A percentile compares a stretch with the other conserved stretches of the same genome.
Evolutionary conservation across 805 yeast genomes (phyloP).

Genomic region (Lipomyces lipofer): DNA sequence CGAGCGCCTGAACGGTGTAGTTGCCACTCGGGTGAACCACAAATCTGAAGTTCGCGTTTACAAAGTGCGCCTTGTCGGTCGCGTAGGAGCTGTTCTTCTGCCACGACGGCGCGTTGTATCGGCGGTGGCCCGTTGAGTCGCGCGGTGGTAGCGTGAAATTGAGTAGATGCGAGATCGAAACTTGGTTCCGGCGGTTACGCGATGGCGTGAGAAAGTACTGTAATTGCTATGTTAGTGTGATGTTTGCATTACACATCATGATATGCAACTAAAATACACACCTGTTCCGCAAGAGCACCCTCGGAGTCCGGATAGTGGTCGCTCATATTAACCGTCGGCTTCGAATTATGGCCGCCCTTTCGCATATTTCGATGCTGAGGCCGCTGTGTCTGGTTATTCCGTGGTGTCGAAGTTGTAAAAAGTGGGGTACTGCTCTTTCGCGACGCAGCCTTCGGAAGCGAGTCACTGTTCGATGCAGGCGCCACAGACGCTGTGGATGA

Average conservation of each 20-base stretch:
- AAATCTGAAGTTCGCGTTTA: constrained; percentile 82
- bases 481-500: constrained; percentile 3
- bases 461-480: constrained; percentile 5
- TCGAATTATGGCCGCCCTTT: constrained; percentile 16
- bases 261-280: neutral
- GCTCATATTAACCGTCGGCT: constrained; percentile 21
- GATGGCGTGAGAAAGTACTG: constrained; percentile 16
- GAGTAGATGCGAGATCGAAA: constrained; percentile 29
- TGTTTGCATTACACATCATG: neutral
- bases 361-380: constrained; percentile 20
- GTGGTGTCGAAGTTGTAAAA: constrained; percentile 11
- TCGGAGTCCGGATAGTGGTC: constrained; percentile 16
- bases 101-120: constrained; percentile 26
- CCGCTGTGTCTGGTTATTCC: constrained; percentile 17
- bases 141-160: constrained; percentile 32
- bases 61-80: constrained; percentile 42
- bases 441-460: constrained; percentile 3
- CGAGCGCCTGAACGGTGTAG: constrained; percentile 58
- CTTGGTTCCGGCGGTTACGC: constrained; percentile 25
- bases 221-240: neutral
- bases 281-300: constrained; percentile 23
- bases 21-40: constrained; percentile 66
- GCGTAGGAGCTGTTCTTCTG: constrained; percentile 10
- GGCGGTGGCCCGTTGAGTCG: constrained; percentile 20
- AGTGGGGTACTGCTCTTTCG: neutral